These are phyloP conservation scores for Silene conica DNA, from an alignment of 148 eudicot genomes.

Conservation along the genomic window DNA sequence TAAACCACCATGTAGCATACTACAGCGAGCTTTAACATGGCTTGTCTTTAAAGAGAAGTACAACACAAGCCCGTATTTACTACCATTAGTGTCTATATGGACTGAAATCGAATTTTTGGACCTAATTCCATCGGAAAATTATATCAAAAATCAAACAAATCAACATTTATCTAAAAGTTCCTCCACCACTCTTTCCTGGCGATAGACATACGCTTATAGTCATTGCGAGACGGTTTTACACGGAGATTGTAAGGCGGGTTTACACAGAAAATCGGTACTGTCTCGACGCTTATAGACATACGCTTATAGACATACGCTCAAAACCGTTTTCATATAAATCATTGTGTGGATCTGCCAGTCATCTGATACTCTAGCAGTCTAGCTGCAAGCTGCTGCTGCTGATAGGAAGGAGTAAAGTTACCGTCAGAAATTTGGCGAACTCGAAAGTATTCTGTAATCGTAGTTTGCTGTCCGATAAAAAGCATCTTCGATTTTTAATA, in stretches of 20 bases:
- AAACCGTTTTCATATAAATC: not conserved
- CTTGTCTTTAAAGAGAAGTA: constrained; percentile 75
- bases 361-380: no score
- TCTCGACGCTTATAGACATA: no score
- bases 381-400: no score
- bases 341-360: not conserved
- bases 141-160: constrained; percentile 5
- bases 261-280: no score
- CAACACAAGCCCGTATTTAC: constrained; percentile 36
- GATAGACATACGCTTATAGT: no score
- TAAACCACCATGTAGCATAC: not conserved
- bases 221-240: no score
- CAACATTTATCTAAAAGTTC: constrained; percentile 30
- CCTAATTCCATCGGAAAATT: constrained; percentile 20
- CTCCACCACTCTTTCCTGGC: constrained; percentile 2
- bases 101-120: constrained; percentile 33
- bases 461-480: not conserved
- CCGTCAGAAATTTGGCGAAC: not conserved
- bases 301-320: no score
- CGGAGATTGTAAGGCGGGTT: no score
- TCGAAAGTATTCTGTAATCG: not conserved
- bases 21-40: constrained; percentile 24
- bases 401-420: no score
- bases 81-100: constrained; percentile 37
- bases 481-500: not conserved